Base-by-base conservation (phyloP, 176 grass and related monocot genomes). In the Oryza nivara region DNA sequence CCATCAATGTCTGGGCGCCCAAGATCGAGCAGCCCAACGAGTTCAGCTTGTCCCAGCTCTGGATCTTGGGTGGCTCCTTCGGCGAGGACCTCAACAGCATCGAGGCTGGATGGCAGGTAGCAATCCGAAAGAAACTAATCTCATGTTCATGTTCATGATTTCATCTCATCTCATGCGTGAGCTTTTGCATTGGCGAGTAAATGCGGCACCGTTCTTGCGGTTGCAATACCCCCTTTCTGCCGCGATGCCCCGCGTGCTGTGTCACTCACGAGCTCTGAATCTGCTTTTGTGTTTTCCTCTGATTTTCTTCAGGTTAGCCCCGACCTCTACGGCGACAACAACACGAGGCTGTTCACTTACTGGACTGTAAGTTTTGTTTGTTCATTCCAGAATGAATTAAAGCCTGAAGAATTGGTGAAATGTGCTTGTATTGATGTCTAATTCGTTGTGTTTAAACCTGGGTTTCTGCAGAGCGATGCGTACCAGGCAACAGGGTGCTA, bases 51-150 rank as follows among this genome's bases (percentile, higher is more conserved):
- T 95, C 91, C 51, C 93, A 98, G 77, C 89, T 98, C 58, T 98
- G 93, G 96, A 91, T 98, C 75, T 81, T 95, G 49, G 93, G 91
- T 47, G 96, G 91, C 1, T 94, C 91, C 65, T 97, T 97, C 3
- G 91, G 89, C 40, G 82, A 90, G 80, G 91, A 98, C 76, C 89
- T 95, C 54, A 98, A 95, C 87, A 98, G 89, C 83, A 94, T 98
- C 32, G 96, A 98, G 87, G 96, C 89, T 47, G 96, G 96, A 32
- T 98, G 93, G 96, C 93, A 98, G 93, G 96, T 98, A 87, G 12
- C 14, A 9, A 63, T 36, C 9, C 58, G 65, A 77, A 26, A 81
- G 14, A 88, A 88, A 40, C 82, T 23, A 11, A 49, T 5, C 56
- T 77, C 76, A 23, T 22, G 58, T 32, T 32, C 30, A 32, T 32